Base-by-base conservation (phyloP, 331 rosid genomes). In the Malus hybrid region DNA sequence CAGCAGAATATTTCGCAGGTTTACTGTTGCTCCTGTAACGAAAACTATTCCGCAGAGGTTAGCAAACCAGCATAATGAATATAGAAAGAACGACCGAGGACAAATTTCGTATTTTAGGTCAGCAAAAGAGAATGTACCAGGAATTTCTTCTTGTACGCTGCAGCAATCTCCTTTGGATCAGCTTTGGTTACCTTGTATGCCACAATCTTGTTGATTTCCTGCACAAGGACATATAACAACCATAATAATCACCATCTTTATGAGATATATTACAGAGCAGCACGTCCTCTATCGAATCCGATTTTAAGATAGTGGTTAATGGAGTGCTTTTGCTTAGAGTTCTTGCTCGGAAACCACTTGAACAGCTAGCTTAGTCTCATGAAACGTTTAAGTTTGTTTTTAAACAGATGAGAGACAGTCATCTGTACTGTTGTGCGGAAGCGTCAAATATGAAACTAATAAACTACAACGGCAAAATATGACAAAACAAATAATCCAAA, bases 131-230 rank as follows among this genome's bases (percentile, higher is more conserved):
- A 61, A 14, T 16, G 4, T 70, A 77, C 81, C 71, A 70, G 6
- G 32, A 70, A 70, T 8, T 32, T 71, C 71, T 77, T 62, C 64
- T 70, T 77, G 76, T 62, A 77, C 16, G 0, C 12, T 11, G 3
- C 81, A 15, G 63, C 76, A 10, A 77, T 32, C 71, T 70, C 65
- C 9, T 62, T 50, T 10, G 81, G 76, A 50, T 77, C 71, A 50
- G 65, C 52, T 77, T 70, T 77, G 36, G 81, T 77, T 18, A 32
- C 76, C 70, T 70, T 77, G 22, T 77, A 77, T 32, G 81, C 76
- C 36, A 62, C 81, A 61, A 70, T 62, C 66, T 77, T 77, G 65
- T 69, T 77, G 69, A 77, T 20, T 66, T 69, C 80, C 80, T 77
- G 80, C 75, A 62, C 5, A 60, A 60, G 44, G n/a, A 27, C 6